Conservation (phyloP, 306 rosid genomes). For the Pterocarpus macrocarpus region DNA sequence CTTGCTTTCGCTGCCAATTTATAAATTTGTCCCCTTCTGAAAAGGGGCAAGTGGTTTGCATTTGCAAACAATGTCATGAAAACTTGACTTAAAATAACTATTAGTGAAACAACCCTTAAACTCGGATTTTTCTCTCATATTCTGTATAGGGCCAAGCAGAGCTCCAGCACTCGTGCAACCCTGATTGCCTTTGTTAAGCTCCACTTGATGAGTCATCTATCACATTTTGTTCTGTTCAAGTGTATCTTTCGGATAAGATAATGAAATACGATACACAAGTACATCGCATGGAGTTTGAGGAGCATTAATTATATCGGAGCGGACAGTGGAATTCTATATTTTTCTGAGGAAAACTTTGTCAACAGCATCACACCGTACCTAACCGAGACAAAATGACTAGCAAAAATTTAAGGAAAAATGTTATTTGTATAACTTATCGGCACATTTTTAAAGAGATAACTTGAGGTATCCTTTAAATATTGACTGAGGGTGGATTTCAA, state of each 20-base stretch:
- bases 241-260: conserved; percentile 26
- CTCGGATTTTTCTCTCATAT: conserved; percentile 19
- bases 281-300: background rate
- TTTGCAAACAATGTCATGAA: conserved; percentile 24
- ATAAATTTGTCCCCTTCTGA: background rate
- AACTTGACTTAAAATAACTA: conserved; percentile 41
- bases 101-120: conserved; percentile 42
- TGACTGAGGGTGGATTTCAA: too few relatives aligned
- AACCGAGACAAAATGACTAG: background rate
- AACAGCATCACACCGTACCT: background rate
- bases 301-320: background rate
- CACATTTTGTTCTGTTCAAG: conserved; percentile 6
- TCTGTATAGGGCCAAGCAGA: conserved; percentile 34
- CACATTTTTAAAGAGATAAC: too few relatives aligned
- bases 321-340: background rate
- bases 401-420: background rate
- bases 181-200: conserved; percentile 49
- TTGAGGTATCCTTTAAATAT: too few relatives aligned
- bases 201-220: background rate
- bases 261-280: background rate
- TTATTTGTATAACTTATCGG: too few relatives aligned
- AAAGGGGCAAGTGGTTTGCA: conserved; percentile 38
- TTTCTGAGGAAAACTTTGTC: background rate
- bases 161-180: conserved; percentile 1
- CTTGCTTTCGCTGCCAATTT: background rate